Evolutionary conservation across 2,329 filamentous ascomycete species (phyloP).

Genomic region (Colletotrichum euphorbiae): DNA sequence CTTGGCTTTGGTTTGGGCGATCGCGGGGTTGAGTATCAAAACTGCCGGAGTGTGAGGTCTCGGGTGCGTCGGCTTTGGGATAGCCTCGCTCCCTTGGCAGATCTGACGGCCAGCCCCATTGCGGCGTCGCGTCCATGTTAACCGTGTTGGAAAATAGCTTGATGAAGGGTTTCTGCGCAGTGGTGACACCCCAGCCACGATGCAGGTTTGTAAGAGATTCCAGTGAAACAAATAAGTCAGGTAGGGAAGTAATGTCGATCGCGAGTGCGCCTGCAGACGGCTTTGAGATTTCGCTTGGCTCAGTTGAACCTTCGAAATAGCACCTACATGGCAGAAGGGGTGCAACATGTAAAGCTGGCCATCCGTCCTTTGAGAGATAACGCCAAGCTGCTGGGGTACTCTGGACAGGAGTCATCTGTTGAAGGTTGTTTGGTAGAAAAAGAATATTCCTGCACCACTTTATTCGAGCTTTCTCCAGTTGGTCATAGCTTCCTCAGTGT

Average conservation of each 20-base stretch:
- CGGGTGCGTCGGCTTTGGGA: conserved; percentile 15
- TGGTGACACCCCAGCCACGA: neutral
- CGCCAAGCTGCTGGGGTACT: conserved; percentile 13
- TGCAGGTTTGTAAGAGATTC: neutral
- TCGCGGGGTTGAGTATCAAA: conserved; percentile 4
- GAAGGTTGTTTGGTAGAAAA: neutral
- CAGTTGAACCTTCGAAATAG: conserved; percentile 12
- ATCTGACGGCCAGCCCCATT: conserved; percentile 34
- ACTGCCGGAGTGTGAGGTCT: neutral
- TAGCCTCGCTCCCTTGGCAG: conserved; percentile 8
- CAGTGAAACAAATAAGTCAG: neutral
- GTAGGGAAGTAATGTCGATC: conserved; percentile 1
- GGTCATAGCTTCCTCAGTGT: conserved; percentile 31
- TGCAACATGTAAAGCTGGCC: conserved; percentile 5
- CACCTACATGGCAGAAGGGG: conserved; percentile 35
- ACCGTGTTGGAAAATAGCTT: neutral
- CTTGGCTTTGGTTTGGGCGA: neutral
- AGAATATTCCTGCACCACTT: conserved; percentile 40
- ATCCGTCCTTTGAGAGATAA: conserved; percentile 27
- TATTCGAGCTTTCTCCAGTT: conserved; percentile 26
- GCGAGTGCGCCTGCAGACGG: neutral
- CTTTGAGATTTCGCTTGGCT: conserved; percentile 20
- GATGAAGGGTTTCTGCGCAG: neutral
- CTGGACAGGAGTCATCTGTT: conserved; percentile 2
- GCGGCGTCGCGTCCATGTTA: conserved; percentile 30